Conservation (phyloP, 768 basidiomycete genomes). For the Suillus lakei region DNA sequence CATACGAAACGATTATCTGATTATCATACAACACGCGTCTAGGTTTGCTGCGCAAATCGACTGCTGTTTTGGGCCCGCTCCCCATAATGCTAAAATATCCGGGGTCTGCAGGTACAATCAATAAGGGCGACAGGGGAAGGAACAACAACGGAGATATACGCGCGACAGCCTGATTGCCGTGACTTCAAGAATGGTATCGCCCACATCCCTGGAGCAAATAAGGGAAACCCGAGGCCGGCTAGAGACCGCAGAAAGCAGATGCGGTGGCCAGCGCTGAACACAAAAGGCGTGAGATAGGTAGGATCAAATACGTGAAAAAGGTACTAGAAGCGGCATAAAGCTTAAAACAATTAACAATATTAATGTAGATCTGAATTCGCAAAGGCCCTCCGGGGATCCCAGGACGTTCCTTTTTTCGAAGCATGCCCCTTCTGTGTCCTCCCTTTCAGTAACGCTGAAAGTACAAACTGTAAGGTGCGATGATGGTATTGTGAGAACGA, state of each 20-base stretch:
- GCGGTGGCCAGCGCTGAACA: conserved; percentile 64
- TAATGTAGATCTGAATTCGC: conserved; percentile 72
- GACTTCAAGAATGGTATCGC: conserved; percentile 65
- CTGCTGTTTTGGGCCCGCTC: conserved; percentile 56
- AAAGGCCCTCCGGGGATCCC: no score
- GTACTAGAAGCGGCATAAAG: conserved; percentile 70
- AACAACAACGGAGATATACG: conserved; percentile 25
- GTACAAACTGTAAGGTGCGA: no score
- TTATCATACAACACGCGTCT: background rate
- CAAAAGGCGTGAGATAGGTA: background rate
- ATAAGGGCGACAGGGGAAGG: background rate
- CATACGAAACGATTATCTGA: background rate
- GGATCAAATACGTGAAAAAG: conserved; percentile 13
- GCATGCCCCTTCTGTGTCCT: no score
- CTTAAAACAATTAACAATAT: conserved; percentile 70
- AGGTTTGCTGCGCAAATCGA: conserved; percentile 36
- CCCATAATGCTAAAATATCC: conserved; percentile 49
- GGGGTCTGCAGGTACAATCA: conserved; percentile 39
- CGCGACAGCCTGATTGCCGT: conserved; percentile 63
- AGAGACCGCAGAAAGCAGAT: conserved; percentile 65
- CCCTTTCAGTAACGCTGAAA: no score
- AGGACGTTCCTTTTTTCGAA: no score
- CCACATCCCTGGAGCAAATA: conserved; percentile 80
- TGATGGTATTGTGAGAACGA: no score
- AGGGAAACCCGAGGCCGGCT: conserved; percentile 75